Evolutionary conservation across 1,139 yeast species (phyloP).

Genomic region (Blastobotrys illinoisensis): DNA sequence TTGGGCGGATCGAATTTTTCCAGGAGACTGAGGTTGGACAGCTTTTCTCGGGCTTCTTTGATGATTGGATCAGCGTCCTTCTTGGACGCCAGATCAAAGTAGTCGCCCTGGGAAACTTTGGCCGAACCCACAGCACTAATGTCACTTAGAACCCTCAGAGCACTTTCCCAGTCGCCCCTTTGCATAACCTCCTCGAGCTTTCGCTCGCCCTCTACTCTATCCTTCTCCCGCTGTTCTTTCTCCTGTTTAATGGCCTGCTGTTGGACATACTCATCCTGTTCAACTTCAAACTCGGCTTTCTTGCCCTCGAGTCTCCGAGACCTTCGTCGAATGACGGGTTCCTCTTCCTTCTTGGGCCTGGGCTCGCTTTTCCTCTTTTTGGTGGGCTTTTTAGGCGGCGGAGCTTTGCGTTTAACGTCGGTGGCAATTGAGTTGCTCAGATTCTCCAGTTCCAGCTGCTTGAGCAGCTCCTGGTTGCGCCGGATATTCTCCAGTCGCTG

Average conservation of each 20-base stretch:
- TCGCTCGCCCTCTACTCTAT: conserved; percentile 32
- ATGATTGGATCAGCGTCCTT: conserved; percentile 26
- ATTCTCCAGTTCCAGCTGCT: conserved; percentile 29
- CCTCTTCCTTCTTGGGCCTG: neutral
- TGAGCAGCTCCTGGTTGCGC: conserved; percentile 23
- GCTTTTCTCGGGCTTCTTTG: conserved; percentile 45
- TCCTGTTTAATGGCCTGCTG: conserved; percentile 34
- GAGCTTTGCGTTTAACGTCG: conserved; percentile 14
- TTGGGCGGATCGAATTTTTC: conserved; percentile 61
- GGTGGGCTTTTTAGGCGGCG: conserved; percentile 7
- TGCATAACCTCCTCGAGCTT: conserved; percentile 30
- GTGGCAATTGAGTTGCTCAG: conserved; percentile 24
- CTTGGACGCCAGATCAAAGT: conserved; percentile 44
- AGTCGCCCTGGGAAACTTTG: conserved; percentile 72
- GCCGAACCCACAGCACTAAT: conserved; percentile 20
- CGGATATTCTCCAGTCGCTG: conserved; percentile 26
- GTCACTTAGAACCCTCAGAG: conserved; percentile 37
- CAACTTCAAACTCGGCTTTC: conserved; percentile 25
- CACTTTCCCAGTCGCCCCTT: conserved; percentile 31
- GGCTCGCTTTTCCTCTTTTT: conserved; percentile 31
- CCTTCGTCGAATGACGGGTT: conserved; percentile 25
- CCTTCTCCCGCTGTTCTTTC: conserved; percentile 19
- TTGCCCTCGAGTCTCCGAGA: conserved; percentile 34
- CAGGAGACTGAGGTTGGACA: conserved; percentile 47
- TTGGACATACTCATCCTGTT: conserved; percentile 19